Evolutionary conservation across 2,329 filamentous ascomycete species (phyloP), one percentile per base, ranked within the genome.

Genomic region (Fonsecaea pugnacius): DNA sequence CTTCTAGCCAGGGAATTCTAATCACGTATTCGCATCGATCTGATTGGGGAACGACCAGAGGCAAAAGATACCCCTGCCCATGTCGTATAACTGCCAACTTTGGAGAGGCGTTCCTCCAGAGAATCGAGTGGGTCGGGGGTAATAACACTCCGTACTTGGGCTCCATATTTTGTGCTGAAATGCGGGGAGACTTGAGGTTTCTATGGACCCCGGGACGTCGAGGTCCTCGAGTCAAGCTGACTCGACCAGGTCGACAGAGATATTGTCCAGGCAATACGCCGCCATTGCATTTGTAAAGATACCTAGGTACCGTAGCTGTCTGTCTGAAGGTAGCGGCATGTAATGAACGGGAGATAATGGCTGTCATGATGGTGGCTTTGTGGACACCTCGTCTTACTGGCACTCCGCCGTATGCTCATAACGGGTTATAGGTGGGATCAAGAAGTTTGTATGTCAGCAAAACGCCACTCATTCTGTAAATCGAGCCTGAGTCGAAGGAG

Each of bases 181-280:
- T 27, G 43, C 18, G 51, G 51, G 33, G 51, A 53, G 27, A 16
- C 51, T 27, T 53, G 51, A 53, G 33, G 27, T 35, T 24, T 53
- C 14, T 3, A 14, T 30, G 18, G 14, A 24, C 51, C 21, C 14
- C 30, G 4, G 6, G 16, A 48, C 27, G 48, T 60, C 30, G 57
- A 33, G 3, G 24, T 14, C 18, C 33, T 52, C 53, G 60, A 58
- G 43, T 58, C 60, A 48, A 63, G 24, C 60, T 58, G 60, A 63
- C 60, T 63, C 60, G 60, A 35, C 24, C n/a, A 33, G 16, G 9
- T 60, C 58, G 58, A 53, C 35, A 53, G 16, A 46, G 58, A 43
- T 36, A 4, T 24, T 50, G 12, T 32, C 21, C 27, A 48, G 21
- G 10, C 18, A 33, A 30, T 24, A 35, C 10, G 18, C 53, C 12